These are phyloP conservation scores for Emmonsia crescens DNA, from an alignment of 2,329 filamentous ascomycete genomes.

Conservation along the genomic window DNA sequence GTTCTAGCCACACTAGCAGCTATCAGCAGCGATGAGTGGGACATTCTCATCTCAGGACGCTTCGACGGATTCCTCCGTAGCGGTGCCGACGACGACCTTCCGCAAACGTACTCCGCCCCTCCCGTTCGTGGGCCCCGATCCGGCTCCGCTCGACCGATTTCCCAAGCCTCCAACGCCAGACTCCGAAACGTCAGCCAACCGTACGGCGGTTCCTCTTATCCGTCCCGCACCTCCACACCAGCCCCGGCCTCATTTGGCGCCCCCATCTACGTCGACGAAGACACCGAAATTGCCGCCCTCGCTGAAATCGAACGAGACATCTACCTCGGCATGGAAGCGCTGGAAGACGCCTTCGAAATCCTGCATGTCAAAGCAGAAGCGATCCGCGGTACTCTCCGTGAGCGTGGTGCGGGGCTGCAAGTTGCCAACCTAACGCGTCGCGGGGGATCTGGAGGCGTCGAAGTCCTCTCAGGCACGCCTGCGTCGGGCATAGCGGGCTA, in stretches of 20 bases:
- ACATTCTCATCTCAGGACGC: constrained; percentile 82
- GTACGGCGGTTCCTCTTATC: constrained; percentile 26
- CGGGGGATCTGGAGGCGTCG: constrained; percentile 15
- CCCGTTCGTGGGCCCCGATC: constrained; percentile 22
- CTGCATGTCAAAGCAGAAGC: constrained; percentile 77
- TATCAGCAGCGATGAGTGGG: constrained; percentile 90
- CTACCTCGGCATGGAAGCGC: constrained; percentile 82
- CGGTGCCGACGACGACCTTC: constrained; percentile 56
- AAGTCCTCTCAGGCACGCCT: constrained; percentile 4
- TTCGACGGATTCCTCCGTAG: constrained; percentile 96
- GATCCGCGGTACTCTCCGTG: constrained; percentile 67
- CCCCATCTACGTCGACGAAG: constrained; percentile 82
- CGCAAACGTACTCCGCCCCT: constrained; percentile 16
- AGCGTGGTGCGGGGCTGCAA: constrained; percentile 67
- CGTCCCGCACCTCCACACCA: constrained; percentile 46
- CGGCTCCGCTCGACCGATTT: constrained; percentile 22
- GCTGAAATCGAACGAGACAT: constrained; percentile 91
- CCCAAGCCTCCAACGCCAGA: constrained; percentile 28
- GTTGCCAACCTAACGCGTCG: constrained; percentile 36
- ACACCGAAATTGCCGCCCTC: constrained; percentile 79
- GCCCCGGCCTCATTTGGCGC: constrained; percentile 54
- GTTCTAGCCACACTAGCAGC: constrained; percentile 77
- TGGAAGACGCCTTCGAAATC: constrained; percentile 88
- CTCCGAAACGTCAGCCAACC: constrained; percentile 31
- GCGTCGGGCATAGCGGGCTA: not conserved